Conservation (phyloP, 2,329 filamentous ascomycete species). For the Blastomyces parvus region DNA sequence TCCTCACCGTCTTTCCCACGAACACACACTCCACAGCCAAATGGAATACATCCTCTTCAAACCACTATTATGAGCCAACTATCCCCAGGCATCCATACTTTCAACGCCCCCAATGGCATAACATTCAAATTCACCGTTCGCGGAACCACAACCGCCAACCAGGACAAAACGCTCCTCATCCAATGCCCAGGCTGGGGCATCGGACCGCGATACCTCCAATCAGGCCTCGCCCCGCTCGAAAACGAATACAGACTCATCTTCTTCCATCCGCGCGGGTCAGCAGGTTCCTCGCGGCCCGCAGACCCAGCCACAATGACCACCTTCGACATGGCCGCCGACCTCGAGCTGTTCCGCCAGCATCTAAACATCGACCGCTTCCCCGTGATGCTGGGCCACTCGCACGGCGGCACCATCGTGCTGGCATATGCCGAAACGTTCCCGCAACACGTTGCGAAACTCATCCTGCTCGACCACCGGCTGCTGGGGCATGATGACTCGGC, state of each 20-base stretch:
- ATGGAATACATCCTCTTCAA: background rate
- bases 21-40: background rate
- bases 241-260: conserved; percentile 19
- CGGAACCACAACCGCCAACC: background rate
- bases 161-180: conserved; percentile 14
- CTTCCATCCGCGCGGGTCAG: conserved; percentile 23
- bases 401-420: conserved; percentile 23
- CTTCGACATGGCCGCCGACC: conserved; percentile 19
- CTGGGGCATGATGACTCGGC: conserved; percentile 15
- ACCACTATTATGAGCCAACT: background rate
- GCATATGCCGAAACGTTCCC: conserved; percentile 22
- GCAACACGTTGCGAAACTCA: conserved; percentile 17
- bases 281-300: conserved; percentile 14
- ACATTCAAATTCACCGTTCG: conserved; percentile 18
- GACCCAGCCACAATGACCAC: conserved; percentile 16
- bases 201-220: conserved; percentile 19
- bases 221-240: conserved; percentile 15
- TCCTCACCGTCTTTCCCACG: background rate
- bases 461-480: conserved; percentile 21
- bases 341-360: conserved; percentile 21
- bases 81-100: conserved; percentile 15
- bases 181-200: conserved; percentile 23
- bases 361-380: conserved; percentile 18
- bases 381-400: conserved; percentile 21
- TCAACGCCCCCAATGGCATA: conserved; percentile 16